Evolutionary conservation across 805 yeast genomes (phyloP), one percentile per base, ranked within the genome.

Genomic region (Danielia reshetovae): DNA sequence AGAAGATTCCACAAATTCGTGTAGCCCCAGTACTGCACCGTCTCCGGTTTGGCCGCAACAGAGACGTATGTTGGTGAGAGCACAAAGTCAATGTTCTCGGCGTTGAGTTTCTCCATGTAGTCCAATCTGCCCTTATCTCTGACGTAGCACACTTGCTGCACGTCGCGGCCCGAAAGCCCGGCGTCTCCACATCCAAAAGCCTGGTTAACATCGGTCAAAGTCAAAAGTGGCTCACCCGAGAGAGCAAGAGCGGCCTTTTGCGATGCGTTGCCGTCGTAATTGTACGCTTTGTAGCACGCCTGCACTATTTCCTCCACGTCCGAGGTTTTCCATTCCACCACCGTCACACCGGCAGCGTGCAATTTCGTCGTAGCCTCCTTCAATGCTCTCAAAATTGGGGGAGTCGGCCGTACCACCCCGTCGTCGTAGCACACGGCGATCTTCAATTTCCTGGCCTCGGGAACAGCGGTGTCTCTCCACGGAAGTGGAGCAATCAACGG

Each of bases 21-120:
- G 39, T 46, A 46, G 13, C 50, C 50, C 50, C 50, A 46, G 43
- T 46, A 46, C n/a, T 30, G 29, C 18, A 37, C 34, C 13, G 42
- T 32, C 21, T 46, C 50, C 7, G 50, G 48, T 27, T 46, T 46
- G 3, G 44, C 21, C 2, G 50, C 50, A n/a, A 41, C 48, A 4
- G 44, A 38, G 4, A 46, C 45, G 27, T 43, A 46, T 2, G 47
- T 45, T n/a, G 50, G 50, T 4, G 48, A 41, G 10, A 46, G 36
- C 13, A 46, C 34, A 29, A 41, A 46, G 34, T 43, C 46, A 23
- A 46, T 43, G 2, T 26, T 31, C 22, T 29, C 23, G 19, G 27
- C 30, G 28, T 43, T 43, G 43, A 46, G 32, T 22, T 32, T 36
- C 23, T 21, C 37, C 38, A 38, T 27, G 38, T 46, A 46, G 24